A percentile compares a stretch with the other conserved stretches of the same genome.
Conservation (phyloP, 306 rosid genomes). For the Coriaria nepalensis region DNA sequence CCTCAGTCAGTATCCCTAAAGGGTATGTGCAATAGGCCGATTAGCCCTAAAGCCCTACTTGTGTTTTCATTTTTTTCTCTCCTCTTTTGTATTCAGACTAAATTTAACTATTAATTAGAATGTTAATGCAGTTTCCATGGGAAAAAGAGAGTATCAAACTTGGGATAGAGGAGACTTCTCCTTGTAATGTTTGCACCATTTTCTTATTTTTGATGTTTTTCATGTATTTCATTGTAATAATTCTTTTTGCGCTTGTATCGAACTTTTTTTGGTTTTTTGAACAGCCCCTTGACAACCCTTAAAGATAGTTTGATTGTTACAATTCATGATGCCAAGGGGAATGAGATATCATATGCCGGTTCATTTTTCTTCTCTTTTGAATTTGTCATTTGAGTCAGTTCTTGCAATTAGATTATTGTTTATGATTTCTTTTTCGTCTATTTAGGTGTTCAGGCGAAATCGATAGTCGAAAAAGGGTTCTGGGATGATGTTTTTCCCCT, state of each 20-base stretch:
- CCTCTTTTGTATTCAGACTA: background rate
- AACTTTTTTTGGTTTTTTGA: conserved; percentile 10
- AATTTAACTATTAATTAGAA: background rate
- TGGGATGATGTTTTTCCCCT: conserved; percentile 72
- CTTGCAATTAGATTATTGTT: conserved; percentile 11
- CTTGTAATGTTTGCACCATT: conserved; percentile 41
- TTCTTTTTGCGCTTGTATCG: conserved; percentile 9
- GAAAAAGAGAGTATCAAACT: conserved; percentile 47
- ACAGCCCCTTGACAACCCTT: conserved; percentile 70
- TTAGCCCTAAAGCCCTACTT: too few species aligned
- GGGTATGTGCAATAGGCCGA: conserved; percentile 34
- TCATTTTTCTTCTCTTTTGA: conserved; percentile 11
- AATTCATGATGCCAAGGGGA: conserved; percentile 53
- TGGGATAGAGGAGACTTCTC: conserved; percentile 60
- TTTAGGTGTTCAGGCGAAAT: conserved; percentile 49
- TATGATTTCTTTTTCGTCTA: conserved; percentile 18
- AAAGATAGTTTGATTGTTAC: conserved; percentile 53
- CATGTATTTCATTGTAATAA: background rate
- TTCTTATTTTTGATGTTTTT: conserved; percentile 1
- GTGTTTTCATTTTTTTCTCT: too few species aligned
- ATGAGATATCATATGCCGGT: conserved; percentile 61
- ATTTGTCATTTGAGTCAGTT: conserved; percentile 1
- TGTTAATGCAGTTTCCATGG: conserved; percentile 69
- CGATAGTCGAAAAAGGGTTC: conserved; percentile 62
- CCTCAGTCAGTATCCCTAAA: conserved; percentile 44